phyloP scores from a whole-genome alignment of 306 rosid species.

The Vigna nakashimae region DNA sequence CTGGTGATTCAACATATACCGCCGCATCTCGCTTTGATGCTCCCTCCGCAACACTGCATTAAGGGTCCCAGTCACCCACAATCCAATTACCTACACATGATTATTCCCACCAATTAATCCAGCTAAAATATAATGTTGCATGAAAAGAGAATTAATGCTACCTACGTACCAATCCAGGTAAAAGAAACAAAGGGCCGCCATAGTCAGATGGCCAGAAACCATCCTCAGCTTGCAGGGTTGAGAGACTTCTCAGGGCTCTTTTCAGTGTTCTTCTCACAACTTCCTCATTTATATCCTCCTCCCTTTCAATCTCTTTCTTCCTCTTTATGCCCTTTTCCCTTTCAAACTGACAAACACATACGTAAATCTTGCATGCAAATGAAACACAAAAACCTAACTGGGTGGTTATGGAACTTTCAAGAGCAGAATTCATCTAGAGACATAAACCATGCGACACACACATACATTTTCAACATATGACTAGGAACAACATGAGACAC shows the following conservation, averaged over 20 bases:
- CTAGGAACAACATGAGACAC: too few relatives aligned
- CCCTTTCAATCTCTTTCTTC: constrained; percentile 31
- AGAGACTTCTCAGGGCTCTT: constrained; percentile 59
- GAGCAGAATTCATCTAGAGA: too few relatives aligned
- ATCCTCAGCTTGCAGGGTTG: constrained; percentile 61
- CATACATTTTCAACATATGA: too few relatives aligned
- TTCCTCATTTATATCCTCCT: constrained; percentile 46
- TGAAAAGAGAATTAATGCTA: too few relatives aligned
- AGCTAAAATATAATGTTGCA: too few relatives aligned
- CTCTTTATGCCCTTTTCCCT: constrained; percentile 44
- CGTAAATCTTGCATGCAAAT: neutral
- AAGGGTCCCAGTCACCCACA: constrained; percentile 60
- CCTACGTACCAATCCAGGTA: constrained; percentile 62
- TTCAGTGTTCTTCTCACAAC: constrained; percentile 48
- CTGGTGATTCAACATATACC: constrained; percentile 74
- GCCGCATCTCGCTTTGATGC: constrained; percentile 67
- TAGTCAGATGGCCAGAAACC: constrained; percentile 88
- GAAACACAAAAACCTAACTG: neutral
- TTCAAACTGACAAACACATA: constrained; percentile 49
- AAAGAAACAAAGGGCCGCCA: constrained; percentile 81
- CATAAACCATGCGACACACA: too few relatives aligned
- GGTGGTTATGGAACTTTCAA: too few relatives aligned
- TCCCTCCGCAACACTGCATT: constrained; percentile 41
- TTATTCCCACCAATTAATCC: too few relatives aligned
- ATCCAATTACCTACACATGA: constrained; percentile 67